Evolutionary conservation across 108 stramenopile genomes (phyloP).

Genomic region (Thalassiosira profunda): DNA sequence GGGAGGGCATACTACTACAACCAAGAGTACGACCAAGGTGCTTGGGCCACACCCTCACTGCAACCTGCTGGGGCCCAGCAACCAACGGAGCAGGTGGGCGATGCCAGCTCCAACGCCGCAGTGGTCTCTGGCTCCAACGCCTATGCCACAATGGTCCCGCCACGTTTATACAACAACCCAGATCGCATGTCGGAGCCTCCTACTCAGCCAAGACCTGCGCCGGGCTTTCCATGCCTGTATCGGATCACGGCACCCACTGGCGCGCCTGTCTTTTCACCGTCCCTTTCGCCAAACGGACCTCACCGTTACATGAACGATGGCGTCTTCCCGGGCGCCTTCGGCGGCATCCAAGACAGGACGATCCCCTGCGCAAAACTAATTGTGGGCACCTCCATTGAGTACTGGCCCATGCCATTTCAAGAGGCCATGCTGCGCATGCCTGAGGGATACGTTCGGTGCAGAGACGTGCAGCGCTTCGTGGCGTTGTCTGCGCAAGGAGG

Average conservation of each 20-base stretch:
- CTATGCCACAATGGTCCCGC: too few relatives aligned
- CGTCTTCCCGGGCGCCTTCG: background rate
- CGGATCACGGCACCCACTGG: slow-evolving; percentile 23
- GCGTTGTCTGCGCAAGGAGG: too few relatives aligned
- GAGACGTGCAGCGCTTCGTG: slow-evolving; percentile 30
- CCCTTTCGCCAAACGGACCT: too few relatives aligned
- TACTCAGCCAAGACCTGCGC: background rate
- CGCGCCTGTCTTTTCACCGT: slow-evolving; percentile 27
- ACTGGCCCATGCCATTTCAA: slow-evolving; percentile 25
- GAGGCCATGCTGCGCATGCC: slow-evolving; percentile 28
- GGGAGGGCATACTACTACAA: slow-evolving; percentile 26
- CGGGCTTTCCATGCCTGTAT: slow-evolving; percentile 35
- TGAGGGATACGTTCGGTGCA: slow-evolving; percentile 23
- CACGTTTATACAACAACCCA: too few relatives aligned
- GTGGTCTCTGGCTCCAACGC: too few relatives aligned
- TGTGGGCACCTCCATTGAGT: slow-evolving; percentile 20
- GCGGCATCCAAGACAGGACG: slow-evolving; percentile 1
- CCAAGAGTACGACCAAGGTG: slow-evolving; percentile 1
- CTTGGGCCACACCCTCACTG: slow-evolving; percentile 17
- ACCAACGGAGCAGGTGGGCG: background rate
- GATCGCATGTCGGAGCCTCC: background rate
- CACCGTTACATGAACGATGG: too few relatives aligned
- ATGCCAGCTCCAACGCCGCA: background rate
- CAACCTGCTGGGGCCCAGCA: background rate
- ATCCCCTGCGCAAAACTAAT: slow-evolving; percentile 37